A percentile compares a stretch with the other conserved stretches of the same genome.
phyloP scores from a whole-genome alignment of 2,329 filamentous ascomycete genomes.

The Zasmidium cellare region DNA sequence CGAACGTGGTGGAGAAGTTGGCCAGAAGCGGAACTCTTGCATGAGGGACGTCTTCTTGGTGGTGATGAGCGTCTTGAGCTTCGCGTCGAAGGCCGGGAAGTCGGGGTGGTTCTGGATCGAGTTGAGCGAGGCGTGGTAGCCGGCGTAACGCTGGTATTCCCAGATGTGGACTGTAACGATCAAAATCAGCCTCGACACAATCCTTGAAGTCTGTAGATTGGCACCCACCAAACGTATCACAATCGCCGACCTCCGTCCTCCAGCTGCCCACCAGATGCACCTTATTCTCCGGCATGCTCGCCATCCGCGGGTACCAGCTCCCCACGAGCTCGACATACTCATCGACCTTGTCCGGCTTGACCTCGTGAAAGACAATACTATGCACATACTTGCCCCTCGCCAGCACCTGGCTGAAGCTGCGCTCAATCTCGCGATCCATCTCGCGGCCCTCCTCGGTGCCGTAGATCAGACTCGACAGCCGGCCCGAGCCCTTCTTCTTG shows the following conservation, averaged over 20 bases:
- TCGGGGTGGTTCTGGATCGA: slow-evolving; percentile 80
- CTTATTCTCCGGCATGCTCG: slow-evolving; percentile 80
- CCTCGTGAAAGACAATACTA: slow-evolving; percentile 93
- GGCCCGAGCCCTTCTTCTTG: slow-evolving; percentile 58
- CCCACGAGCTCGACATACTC: slow-evolving; percentile 91
- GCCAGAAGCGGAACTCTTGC: slow-evolving; percentile 99
- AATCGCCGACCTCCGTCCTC: slow-evolving; percentile 96
- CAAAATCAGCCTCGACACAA: slow-evolving; percentile 5
- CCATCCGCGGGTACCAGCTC: slow-evolving; percentile 89
- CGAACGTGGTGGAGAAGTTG: slow-evolving; percentile 83
- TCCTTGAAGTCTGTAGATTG: neutral
- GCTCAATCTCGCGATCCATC: slow-evolving; percentile 92
- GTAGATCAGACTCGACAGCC: slow-evolving; percentile 87
- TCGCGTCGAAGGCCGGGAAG: slow-evolving; percentile 77
- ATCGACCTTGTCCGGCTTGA: slow-evolving; percentile 92
- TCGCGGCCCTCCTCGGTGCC: slow-evolving; percentile 94
- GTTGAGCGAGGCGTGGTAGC: slow-evolving; percentile 90
- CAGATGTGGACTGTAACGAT: slow-evolving; percentile 84
- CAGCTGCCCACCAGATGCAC: slow-evolving; percentile 96
- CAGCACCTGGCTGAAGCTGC: slow-evolving; percentile 91
- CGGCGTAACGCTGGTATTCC: slow-evolving; percentile 97
- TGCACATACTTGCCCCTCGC: slow-evolving; percentile 98
- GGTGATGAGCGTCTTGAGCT: slow-evolving; percentile 81
- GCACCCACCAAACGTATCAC: slow-evolving; percentile 84
- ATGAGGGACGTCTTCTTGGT: slow-evolving; percentile 88